Evolutionary conservation across 345 rosid species (phyloP), one percentile per base, ranked within the genome.

Genomic region (Dipteronia sinensis): DNA sequence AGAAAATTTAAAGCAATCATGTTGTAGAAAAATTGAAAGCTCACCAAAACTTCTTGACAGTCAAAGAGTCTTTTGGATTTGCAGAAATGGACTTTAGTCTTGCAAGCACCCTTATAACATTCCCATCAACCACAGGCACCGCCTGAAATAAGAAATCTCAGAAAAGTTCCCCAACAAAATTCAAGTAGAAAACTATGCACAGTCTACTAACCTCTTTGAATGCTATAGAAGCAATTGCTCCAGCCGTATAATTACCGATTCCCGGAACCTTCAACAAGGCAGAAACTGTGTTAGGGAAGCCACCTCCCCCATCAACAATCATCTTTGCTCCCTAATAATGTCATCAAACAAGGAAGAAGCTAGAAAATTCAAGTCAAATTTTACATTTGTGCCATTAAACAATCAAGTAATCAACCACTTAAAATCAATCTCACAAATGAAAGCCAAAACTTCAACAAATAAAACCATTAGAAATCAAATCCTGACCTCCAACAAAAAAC

Each of bases 401-500:
- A 7, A 73, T 44, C 66, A 63, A 74, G 17, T 63, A 25, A 23
- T 44, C 38, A 2, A 63, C 25, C 58, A 62, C 3, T 22, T 1
- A 8, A 8, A 71, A 19, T 7, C n/a, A 53, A 10, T 27, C 74
- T 71, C 34, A 25, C 47, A 7, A 19, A 49, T 5, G 17, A 70
- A 44, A 23, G 17, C 11, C 74, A 71, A 27, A 55, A 55, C 59
- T 47, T 59, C 64, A 59, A 59, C 25, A 19, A 9, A 59, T 59
- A 59, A 2, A 59, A 59, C 64, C 64, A 20, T 59, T 10, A 59
- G 10, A 59, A 59, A 0, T 1, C 61, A 46, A 46, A 65, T 44
- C n/a, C 31, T 64, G 77, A 95, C 98, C 95, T 95, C 97, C 72
- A 91, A 82, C 49, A 93, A 89, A 84, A 92, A 95, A 71, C 99